These are phyloP conservation scores for Torrubiella hemipterigena DNA, from an alignment of 2,329 filamentous ascomycete species.

Conservation along the genomic window DNA sequence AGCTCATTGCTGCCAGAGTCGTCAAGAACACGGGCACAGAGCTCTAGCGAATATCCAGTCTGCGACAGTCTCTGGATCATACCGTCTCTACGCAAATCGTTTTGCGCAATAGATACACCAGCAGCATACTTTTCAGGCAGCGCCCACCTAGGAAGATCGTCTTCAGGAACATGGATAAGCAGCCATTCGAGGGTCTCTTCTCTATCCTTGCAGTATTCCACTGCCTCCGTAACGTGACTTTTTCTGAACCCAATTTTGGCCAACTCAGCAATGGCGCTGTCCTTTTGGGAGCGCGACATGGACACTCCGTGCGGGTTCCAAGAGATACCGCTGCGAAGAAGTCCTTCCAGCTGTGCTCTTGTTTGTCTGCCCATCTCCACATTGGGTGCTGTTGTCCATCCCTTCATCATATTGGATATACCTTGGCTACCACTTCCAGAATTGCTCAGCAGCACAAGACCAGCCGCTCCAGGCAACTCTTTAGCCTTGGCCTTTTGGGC, in stretches of 20 bases:
- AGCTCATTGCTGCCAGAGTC: constrained; percentile 60
- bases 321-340: constrained; percentile 65
- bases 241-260: constrained; percentile 71
- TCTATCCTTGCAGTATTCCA: constrained; percentile 75
- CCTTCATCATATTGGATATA: constrained; percentile 44
- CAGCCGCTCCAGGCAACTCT: constrained; percentile 47
- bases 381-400: constrained; percentile 77
- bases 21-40: constrained; percentile 70
- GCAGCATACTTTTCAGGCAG: constrained; percentile 86
- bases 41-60: constrained; percentile 73
- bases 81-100: constrained; percentile 68
- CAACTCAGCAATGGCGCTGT: constrained; percentile 59
- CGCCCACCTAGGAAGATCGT: constrained; percentile 88
- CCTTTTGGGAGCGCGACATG: constrained; percentile 46
- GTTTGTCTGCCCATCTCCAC: constrained; percentile 86
- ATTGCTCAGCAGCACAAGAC: constrained; percentile 37
- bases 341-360: constrained; percentile 63
- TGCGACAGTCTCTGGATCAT: constrained; percentile 71
- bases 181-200: constrained; percentile 95
- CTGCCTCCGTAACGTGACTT: constrained; percentile 82
- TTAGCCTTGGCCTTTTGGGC: constrained; percentile 57
- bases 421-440: constrained; percentile 19
- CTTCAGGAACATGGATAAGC: constrained; percentile 90
- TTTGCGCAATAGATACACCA: constrained; percentile 75
- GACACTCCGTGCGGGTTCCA: constrained; percentile 77